A percentile compares a stretch with the other conserved stretches of the same genome.
Evolutionary conservation across 495 filamentous ascomycete species (phyloP).

Genomic region (Neurospora africana): DNA sequence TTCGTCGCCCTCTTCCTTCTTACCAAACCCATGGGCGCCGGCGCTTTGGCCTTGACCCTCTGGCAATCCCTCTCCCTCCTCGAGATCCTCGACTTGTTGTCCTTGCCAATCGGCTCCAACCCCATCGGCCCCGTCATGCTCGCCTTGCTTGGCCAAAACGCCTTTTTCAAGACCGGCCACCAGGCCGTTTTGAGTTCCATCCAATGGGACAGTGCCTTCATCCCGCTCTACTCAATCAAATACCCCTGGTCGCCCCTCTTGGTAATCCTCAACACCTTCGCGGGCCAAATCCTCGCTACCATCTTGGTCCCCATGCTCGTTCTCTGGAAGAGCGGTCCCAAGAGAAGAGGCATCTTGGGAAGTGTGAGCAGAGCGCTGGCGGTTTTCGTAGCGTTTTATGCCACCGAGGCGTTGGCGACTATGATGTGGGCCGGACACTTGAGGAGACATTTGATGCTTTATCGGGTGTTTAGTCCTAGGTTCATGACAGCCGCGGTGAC

Average conservation of each 20-base stretch:
- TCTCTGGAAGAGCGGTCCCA: constrained; percentile 71
- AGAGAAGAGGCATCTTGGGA: constrained; percentile 50
- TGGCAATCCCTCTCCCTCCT: constrained; percentile 80
- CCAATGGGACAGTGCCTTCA: constrained; percentile 96
- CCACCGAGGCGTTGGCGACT: constrained; percentile 69
- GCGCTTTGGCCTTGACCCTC: constrained; percentile 64
- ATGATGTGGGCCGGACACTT: constrained; percentile 81
- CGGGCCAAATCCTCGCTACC: constrained; percentile 73
- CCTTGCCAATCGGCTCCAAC: constrained; percentile 41
- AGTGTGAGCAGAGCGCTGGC: constrained; percentile 57
- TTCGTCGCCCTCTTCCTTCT: constrained; percentile 64
- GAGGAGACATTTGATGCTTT: constrained; percentile 89
- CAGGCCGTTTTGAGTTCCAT: constrained; percentile 80
- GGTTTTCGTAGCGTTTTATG: constrained; percentile 69
- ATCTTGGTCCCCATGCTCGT: constrained; percentile 68
- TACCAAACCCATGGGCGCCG: constrained; percentile 90
- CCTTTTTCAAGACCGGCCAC: constrained; percentile 98
- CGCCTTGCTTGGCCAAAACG: constrained; percentile 74
- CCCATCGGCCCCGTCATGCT: constrained; percentile 79
- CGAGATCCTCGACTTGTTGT: constrained; percentile 78
- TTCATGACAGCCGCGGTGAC: constrained; percentile 76
- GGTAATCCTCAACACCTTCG: constrained; percentile 77
- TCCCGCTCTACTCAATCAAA: constrained; percentile 67
- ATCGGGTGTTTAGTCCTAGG: constrained; percentile 83
- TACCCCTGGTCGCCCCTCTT: constrained; percentile 85